phyloP scores from a whole-genome alignment of 352 stramenopile species.

The Phytophthora cajani region DNA sequence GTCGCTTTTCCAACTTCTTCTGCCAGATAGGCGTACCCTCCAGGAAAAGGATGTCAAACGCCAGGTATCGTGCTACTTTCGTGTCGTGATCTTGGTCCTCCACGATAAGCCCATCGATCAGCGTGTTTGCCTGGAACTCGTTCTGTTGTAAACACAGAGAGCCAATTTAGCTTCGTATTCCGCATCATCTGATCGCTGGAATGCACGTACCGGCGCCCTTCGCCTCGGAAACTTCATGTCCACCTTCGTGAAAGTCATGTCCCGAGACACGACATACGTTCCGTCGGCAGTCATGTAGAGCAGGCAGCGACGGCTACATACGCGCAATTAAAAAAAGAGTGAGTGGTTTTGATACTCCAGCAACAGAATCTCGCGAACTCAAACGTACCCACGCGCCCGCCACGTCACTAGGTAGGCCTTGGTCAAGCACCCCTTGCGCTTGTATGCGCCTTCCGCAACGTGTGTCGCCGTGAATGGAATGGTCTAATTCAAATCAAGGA shows the following conservation, averaged over 20 bases:
- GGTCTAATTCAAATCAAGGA: constrained; percentile 41
- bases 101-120: constrained; percentile 89
- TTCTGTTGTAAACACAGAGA: constrained; percentile 37
- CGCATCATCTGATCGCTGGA: neutral
- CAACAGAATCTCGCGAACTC: neutral
- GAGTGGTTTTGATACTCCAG: constrained; percentile 1
- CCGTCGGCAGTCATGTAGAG: constrained; percentile 72
- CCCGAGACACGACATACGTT: constrained; percentile 82
- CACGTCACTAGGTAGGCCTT: constrained; percentile 88
- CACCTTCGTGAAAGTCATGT: constrained; percentile 89
- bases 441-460: constrained; percentile 72
- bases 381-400: constrained; percentile 76
- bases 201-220: constrained; percentile 57
- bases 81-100: constrained; percentile 82
- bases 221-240: constrained; percentile 89
- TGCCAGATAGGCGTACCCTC: constrained; percentile 84
- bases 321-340: constrained; percentile 6
- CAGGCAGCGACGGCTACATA: constrained; percentile 73
- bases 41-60: constrained; percentile 86
- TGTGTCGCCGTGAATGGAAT: constrained; percentile 89
- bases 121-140: constrained; percentile 76
- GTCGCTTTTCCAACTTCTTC: constrained; percentile 87
- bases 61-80: constrained; percentile 80
- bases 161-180: constrained; percentile 2
- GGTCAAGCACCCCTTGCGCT: constrained; percentile 76